These are phyloP conservation scores for Aspergillus bridgeri DNA, from an alignment of 495 filamentous ascomycete species.

Conservation along the genomic window DNA sequence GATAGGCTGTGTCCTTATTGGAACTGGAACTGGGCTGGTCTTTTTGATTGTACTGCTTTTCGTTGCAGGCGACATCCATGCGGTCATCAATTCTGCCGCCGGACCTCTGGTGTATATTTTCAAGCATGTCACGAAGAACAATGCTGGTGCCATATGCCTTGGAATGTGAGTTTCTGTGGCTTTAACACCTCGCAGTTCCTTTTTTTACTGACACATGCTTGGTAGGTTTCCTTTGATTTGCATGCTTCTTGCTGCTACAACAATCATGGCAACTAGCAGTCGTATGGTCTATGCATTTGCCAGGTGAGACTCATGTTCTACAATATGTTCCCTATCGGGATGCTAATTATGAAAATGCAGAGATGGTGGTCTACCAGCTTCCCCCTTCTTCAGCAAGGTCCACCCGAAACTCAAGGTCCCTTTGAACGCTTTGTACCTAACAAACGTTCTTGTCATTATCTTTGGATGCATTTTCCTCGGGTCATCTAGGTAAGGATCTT, in stretches of 20 bases:
- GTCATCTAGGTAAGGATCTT: slow-evolving; percentile 48
- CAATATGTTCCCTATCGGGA: not conserved
- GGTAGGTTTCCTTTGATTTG: slow-evolving; percentile 66
- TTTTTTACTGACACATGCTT: slow-evolving; percentile 9
- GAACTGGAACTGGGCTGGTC: slow-evolving; percentile 62
- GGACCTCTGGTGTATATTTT: slow-evolving; percentile 70
- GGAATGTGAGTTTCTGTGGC: slow-evolving; percentile 48
- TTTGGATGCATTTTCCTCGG: slow-evolving; percentile 77
- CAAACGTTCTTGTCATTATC: slow-evolving; percentile 58
- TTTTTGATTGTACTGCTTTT: slow-evolving; percentile 67
- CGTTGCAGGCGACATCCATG: slow-evolving; percentile 55
- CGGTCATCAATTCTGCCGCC: slow-evolving; percentile 57
- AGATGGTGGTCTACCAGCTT: slow-evolving; percentile 69
- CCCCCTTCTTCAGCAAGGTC: slow-evolving; percentile 59
- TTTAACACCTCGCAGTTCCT: slow-evolving; percentile 5
- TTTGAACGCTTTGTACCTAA: slow-evolving; percentile 65
- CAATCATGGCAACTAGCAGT: slow-evolving; percentile 72
- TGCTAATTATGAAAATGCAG: slow-evolving; percentile 23
- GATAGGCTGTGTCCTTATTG: slow-evolving; percentile 67
- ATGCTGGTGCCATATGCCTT: slow-evolving; percentile 63
- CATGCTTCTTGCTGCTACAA: slow-evolving; percentile 66
- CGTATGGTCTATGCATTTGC: slow-evolving; percentile 78
- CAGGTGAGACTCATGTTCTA: slow-evolving; percentile 23
- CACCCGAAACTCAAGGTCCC: slow-evolving; percentile 63
- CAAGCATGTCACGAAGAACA: slow-evolving; percentile 62